Evolutionary conservation across 2,329 filamentous ascomycete species (phyloP).

Genomic region (Sclerotiophoma versabilis): DNA sequence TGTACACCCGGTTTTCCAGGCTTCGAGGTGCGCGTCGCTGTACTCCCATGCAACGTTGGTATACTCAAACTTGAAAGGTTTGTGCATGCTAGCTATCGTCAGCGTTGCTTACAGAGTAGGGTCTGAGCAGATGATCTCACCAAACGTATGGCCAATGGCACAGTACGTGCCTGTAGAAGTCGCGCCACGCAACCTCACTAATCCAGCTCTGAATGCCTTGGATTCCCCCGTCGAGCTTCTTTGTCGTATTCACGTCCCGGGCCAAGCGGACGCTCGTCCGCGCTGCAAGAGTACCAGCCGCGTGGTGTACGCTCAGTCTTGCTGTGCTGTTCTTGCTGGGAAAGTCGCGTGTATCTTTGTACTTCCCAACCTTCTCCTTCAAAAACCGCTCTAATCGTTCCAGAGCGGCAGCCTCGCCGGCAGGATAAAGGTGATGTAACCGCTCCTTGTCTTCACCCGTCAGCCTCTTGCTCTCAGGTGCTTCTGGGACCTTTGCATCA

Average conservation of each 20-base stretch:
- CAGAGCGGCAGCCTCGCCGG: slow-evolving; percentile 54
- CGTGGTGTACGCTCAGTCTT: slow-evolving; percentile 54
- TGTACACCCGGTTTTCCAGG: slow-evolving; percentile 64
- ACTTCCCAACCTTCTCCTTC: slow-evolving; percentile 54
- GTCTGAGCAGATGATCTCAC: slow-evolving; percentile 51
- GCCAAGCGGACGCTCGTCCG: slow-evolving; percentile 61
- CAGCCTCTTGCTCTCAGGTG: slow-evolving; percentile 69
- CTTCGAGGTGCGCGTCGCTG: slow-evolving; percentile 63
- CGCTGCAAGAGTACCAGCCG: slow-evolving; percentile 55
- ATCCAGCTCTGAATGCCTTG: slow-evolving; percentile 57
- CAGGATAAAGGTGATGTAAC: slow-evolving; percentile 53
- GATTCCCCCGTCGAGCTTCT: slow-evolving; percentile 60
- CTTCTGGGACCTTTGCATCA: slow-evolving; percentile 43
- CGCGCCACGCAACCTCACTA: slow-evolving; percentile 60
- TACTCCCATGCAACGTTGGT: slow-evolving; percentile 80
- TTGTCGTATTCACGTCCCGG: slow-evolving; percentile 53
- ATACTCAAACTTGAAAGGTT: slow-evolving; percentile 83
- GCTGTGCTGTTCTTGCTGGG: slow-evolving; percentile 52
- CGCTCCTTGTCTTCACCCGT: slow-evolving; percentile 47
- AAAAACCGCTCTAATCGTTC: slow-evolving; percentile 52
- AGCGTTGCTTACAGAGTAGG: slow-evolving; percentile 1
- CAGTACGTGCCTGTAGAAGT: slow-evolving; percentile 68
- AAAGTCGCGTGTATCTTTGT: slow-evolving; percentile 53
- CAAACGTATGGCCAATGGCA: slow-evolving; percentile 85
- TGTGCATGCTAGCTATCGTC: slow-evolving; percentile 65